Evolutionary conservation across 1,139 yeast species (phyloP), one percentile per base, ranked within the genome.

Genomic region (Hemisphaericaspora xylanilytica): DNA sequence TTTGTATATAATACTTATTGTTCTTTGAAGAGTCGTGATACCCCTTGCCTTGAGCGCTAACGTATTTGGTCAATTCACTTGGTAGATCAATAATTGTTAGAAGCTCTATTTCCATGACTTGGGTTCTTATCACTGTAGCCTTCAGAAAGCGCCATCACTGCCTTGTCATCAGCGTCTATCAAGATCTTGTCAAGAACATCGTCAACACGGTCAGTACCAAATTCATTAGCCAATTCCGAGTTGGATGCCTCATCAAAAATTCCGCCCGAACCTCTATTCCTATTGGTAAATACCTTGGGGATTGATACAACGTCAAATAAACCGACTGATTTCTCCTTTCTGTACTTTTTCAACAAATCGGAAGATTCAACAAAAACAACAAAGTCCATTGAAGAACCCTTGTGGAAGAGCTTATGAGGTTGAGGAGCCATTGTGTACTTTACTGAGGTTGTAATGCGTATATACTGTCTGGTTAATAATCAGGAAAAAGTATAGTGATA

Each of bases 211-310:
- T 65, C 55, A 11, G 73, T 67, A 29, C 88, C 89, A 50, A 86
- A 86, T 51, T 85, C 90, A 47, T 73, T 75, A 38, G 70, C 74
- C 43, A 86, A 61, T 47, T 81, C 83, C 15, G 67, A 63, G 42
- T 78, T 73, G n/a, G 90, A 81, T 2, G 94, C 95, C 53, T 78
- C 81, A 43, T 82, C 88, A 26, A 84, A 60, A 7, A 75, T 72
- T 40, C 95, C 95, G 51, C 80, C 86, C 3, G 78, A 65, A 25
- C 95, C 95, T 35, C 85, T 85, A 34, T 69, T 70, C 47, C 75
- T 73, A 43, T 78, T 73, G 24, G 75, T 69, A 56, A 73, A 86
- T 12, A 86, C 73, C 53, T 82, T 77, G 66, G 78, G 85, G 13
- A 75, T 69, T 0, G 82, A 81, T 2, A 85, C 81, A 18, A 83